Percentiles rank a stretch among this genome's conserved stretches.
These are phyloP conservation scores for Carex myosuroides DNA, from an alignment of 176 grass and related monocot species.

Conservation along the genomic window DNA sequence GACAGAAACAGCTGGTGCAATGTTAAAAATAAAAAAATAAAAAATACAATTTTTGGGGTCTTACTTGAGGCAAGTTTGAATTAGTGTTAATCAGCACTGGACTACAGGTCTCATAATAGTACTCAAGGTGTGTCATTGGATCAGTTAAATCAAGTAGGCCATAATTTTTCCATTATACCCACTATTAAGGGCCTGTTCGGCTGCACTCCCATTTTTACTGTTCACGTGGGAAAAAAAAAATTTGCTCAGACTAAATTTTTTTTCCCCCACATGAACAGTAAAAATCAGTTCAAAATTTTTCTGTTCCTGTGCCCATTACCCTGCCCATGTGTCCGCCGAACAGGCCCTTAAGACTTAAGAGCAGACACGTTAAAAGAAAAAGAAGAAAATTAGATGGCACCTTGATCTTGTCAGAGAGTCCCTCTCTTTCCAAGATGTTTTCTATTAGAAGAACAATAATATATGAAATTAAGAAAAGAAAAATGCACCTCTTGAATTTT, in stretches of 20 bases:
- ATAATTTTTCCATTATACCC: not conserved
- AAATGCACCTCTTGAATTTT: conserved; percentile 73
- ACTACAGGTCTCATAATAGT: not conserved
- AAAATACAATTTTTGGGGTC: not conserved
- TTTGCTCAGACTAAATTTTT: too few species aligned
- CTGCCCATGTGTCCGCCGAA: too few species aligned
- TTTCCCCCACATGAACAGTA: too few species aligned
- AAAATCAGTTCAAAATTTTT: too few species aligned
- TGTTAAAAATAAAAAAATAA: not conserved
- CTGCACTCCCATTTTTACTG: too few species aligned
- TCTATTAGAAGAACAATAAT: not conserved
- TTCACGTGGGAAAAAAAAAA: too few species aligned
- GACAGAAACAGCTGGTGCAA: not conserved
- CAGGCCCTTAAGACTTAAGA: not conserved
- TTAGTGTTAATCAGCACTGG: not conserved
- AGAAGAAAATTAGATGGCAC: not conserved
- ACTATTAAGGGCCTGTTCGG: too few species aligned
- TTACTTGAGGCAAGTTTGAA: not conserved
- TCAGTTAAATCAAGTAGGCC: not conserved
- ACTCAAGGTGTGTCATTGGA: not conserved
- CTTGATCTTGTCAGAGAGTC: not conserved
- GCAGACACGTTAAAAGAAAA: not conserved
- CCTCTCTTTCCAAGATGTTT: not conserved
- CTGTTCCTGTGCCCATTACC: too few species aligned
- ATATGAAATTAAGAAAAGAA: conserved; percentile 1